Percentiles rank a stretch among this genome's conserved stretches.
phyloP scores from a whole-genome alignment of 768 basidiomycete species.

The Suillus weaverae region DNA sequence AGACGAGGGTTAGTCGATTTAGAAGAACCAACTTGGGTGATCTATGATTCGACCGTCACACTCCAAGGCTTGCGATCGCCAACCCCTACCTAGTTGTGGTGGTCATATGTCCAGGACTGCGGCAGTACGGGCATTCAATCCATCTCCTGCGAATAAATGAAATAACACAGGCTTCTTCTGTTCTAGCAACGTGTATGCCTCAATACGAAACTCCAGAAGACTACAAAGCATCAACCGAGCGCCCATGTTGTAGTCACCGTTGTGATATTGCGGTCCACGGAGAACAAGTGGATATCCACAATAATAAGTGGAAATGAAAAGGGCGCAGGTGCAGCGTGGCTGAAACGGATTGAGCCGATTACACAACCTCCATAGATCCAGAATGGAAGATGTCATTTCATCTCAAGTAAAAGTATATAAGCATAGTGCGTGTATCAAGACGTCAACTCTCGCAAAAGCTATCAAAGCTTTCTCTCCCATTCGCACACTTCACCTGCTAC shows the following conservation, averaged over 20 bases:
- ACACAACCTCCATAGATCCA: too few species aligned
- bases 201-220: not conserved
- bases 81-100: not conserved
- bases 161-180: not conserved
- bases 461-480: too few species aligned
- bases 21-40: not conserved
- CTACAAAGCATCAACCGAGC: too few species aligned
- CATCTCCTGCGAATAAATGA: not conserved
- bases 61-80: not conserved
- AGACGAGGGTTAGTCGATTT: not conserved
- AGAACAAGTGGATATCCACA: not conserved
- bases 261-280: not conserved
- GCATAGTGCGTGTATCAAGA: too few species aligned
- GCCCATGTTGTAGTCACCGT: too few species aligned
- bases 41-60: not conserved
- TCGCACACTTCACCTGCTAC: too few species aligned
- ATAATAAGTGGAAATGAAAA: too few species aligned
- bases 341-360: too few species aligned
- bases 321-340: too few species aligned
- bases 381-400: too few species aligned
- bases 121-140: not conserved
- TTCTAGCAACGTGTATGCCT: not conserved
- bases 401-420: too few species aligned
- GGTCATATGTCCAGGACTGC: not conserved
- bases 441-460: too few species aligned